Percentiles rank a stretch among this genome's conserved stretches.
Evolutionary conservation across 352 stramenopile species (phyloP).

Genomic region (Pythium phragmitis): DNA sequence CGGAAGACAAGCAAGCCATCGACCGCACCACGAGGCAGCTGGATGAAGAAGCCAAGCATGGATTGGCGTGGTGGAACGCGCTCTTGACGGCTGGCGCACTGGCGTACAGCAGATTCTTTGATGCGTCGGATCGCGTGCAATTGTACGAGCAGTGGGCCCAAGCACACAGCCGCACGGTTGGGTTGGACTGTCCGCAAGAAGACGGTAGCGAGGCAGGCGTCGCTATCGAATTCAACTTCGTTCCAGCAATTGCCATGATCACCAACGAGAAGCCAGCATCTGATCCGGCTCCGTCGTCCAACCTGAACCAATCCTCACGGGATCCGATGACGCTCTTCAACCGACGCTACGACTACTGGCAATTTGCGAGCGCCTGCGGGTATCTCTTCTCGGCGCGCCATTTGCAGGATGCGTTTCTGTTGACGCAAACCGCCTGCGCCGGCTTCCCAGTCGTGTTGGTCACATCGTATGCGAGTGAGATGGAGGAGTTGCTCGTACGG

Average conservation of each 20-base stretch:
- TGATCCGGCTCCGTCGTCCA: no score
- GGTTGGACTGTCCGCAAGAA: background rate
- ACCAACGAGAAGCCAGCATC: background rate
- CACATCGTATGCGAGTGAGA: slow-evolving; percentile 36
- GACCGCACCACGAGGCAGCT: slow-evolving; percentile 19
- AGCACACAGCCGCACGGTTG: background rate
- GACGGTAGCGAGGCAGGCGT: background rate
- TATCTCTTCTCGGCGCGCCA: slow-evolving; percentile 42
- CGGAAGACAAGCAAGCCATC: slow-evolving; percentile 34
- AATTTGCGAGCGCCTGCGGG: slow-evolving; percentile 30
- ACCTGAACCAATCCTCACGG: background rate
- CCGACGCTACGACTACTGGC: slow-evolving; percentile 17
- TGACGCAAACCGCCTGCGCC: slow-evolving; percentile 32
- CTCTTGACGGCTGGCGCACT: slow-evolving; percentile 45
- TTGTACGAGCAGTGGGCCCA: slow-evolving; percentile 29
- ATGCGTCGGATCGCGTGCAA: slow-evolving; percentile 8
- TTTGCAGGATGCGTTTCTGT: slow-evolving; percentile 42
- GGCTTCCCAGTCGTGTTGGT: slow-evolving; percentile 42
- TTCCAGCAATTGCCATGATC: slow-evolving; percentile 8
- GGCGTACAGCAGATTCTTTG: slow-evolving; percentile 33
- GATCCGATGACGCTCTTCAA: slow-evolving; percentile 12
- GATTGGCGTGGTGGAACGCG: slow-evolving; percentile 51
- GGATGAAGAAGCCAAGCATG: slow-evolving; percentile 25
- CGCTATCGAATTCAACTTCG: background rate
- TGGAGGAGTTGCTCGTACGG: slow-evolving; percentile 46